Conservation (phyloP, 495 filamentous ascomycete species). For the Hypoxylon fragiforme region DNA sequence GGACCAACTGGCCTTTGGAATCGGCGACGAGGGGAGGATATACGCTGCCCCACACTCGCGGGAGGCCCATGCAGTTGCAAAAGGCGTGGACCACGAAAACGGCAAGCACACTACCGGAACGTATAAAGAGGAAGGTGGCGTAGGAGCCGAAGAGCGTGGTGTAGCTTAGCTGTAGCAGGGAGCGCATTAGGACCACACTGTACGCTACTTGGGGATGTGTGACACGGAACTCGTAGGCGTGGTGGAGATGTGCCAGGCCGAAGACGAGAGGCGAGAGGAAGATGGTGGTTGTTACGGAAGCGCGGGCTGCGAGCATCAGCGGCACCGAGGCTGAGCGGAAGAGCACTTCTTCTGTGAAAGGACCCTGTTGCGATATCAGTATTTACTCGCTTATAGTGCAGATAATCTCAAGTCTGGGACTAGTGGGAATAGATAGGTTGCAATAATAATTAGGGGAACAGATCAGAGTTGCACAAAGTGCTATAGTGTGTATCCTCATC, state of each 20-base stretch:
- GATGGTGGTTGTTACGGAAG: constrained; percentile 61
- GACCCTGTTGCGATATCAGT: constrained; percentile 59
- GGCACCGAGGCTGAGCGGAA: constrained; percentile 86
- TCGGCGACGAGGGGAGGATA: constrained; percentile 41
- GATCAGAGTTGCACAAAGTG: constrained; percentile 84
- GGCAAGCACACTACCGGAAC: constrained; percentile 77
- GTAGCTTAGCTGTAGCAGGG: constrained; percentile 84
- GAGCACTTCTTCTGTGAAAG: constrained; percentile 88
- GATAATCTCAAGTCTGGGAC: background rate
- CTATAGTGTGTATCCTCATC: constrained; percentile 77
- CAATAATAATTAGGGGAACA: background rate
- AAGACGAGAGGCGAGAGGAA: constrained; percentile 88
- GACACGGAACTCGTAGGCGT: constrained; percentile 91
- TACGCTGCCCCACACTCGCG: constrained; percentile 81
- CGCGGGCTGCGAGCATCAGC: constrained; percentile 74
- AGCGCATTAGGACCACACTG: constrained; percentile 62
- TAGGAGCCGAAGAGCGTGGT: constrained; percentile 92
- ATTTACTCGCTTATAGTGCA: background rate
- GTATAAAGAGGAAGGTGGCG: constrained; percentile 87
- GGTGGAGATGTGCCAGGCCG: constrained; percentile 92
- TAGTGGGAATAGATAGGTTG: background rate
- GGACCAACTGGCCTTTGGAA: background rate
- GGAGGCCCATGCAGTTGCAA: constrained; percentile 90
- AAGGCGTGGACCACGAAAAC: constrained; percentile 79
- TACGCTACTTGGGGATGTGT: constrained; percentile 71